These are phyloP conservation scores for Chalara sp. DNA, from an alignment of 2,329 filamentous ascomycete genomes.

Conservation along the genomic window DNA sequence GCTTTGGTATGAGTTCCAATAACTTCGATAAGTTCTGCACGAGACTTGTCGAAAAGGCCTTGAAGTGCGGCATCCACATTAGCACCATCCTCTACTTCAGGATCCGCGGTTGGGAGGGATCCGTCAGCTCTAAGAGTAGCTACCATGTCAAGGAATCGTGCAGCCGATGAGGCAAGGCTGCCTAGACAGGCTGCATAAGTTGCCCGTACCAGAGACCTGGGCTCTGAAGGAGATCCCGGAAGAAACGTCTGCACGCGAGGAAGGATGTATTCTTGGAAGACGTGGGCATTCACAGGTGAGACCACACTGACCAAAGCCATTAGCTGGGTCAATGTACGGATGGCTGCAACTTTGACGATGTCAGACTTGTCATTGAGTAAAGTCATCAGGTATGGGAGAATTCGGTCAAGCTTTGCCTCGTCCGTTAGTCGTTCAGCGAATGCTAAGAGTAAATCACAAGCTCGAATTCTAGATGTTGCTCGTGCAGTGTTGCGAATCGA, in stretches of 20 bases:
- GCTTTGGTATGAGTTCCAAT: constrained; percentile 87
- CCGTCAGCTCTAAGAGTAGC: constrained; percentile 81
- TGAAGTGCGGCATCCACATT: constrained; percentile 67
- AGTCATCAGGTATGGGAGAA: constrained; percentile 82
- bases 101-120: constrained; percentile 68
- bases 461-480: constrained; percentile 78
- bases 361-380: constrained; percentile 78
- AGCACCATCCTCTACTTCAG: constrained; percentile 67
- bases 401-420: constrained; percentile 89
- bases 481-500: constrained; percentile 85
- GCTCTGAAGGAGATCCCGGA: constrained; percentile 41
- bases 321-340: constrained; percentile 83
- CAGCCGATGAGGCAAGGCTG: constrained; percentile 78
- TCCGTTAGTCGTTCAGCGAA: constrained; percentile 90
- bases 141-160: constrained; percentile 82
- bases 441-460: constrained; percentile 84
- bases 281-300: constrained; percentile 66
- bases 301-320: constrained; percentile 83
- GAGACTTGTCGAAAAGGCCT: constrained; percentile 81
- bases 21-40: constrained; percentile 71
- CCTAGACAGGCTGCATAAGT: constrained; percentile 92
- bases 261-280: constrained; percentile 62
- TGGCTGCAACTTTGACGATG: constrained; percentile 75
- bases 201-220: constrained; percentile 69
- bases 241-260: constrained; percentile 58